Conservation (phyloP, 805 yeast genomes). For the Wickerhamomyces kurtzmanii region DNA sequence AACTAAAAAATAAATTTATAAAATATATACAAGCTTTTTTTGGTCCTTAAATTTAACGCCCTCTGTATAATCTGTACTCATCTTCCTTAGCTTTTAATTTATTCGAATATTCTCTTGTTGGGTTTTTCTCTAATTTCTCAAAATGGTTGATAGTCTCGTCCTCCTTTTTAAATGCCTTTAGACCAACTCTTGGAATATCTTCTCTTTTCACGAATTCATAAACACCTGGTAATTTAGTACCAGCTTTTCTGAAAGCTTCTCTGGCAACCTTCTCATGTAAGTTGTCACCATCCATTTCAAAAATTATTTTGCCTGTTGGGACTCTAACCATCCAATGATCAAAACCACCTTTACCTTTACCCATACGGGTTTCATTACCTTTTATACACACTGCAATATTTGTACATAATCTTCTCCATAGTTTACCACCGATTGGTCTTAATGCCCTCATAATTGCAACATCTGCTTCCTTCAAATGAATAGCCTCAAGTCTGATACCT, state of each 20-base stretch:
- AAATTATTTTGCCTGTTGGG: constrained; percentile 88
- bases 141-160: constrained; percentile 42
- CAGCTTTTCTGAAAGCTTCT: constrained; percentile 84
- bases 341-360: constrained; percentile 97
- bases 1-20: background rate
- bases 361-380: constrained; percentile 99
- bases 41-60: constrained; percentile 31
- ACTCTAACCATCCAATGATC: constrained; percentile 97
- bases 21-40: background rate
- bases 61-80: constrained; percentile 50
- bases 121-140: constrained; percentile 43
- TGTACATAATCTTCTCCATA: constrained; percentile 75
- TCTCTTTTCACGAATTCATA: constrained; percentile 72
- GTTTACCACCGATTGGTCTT: constrained; percentile 65
- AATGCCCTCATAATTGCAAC: constrained; percentile 74
- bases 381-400: constrained; percentile 88
- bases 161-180: constrained; percentile 37
- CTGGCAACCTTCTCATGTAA: constrained; percentile 86
- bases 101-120: constrained; percentile 57
- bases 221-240: constrained; percentile 85
- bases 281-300: constrained; percentile 68
- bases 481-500: constrained; percentile 79
- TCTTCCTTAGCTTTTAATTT: constrained; percentile 36
- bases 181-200: constrained; percentile 63
- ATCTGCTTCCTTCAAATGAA: constrained; percentile 87